A percentile compares a stretch with the other conserved stretches of the same genome.
phyloP scores from a whole-genome alignment of 106 monocot genomes.

The Allium fistulosum region DNA sequence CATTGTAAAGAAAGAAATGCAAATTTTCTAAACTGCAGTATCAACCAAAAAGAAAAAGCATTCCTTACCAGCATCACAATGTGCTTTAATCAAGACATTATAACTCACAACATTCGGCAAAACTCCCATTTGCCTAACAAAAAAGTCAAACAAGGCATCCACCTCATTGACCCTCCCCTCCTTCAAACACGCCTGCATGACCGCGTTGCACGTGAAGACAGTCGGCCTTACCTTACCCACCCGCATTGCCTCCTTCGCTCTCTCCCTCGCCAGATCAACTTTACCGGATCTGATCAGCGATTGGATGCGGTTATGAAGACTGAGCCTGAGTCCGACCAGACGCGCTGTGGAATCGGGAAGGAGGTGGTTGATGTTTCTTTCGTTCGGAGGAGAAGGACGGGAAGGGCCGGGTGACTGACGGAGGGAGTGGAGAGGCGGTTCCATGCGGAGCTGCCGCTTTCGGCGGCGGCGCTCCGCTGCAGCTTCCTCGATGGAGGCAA shows the following conservation, averaged over 20 bases:
- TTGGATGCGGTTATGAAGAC: conserved; percentile 90
- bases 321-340: conserved; percentile 86
- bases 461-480: conserved; percentile 91
- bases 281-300: conserved; percentile 77
- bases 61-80: conserved; percentile 26
- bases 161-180: conserved; percentile 57
- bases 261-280: conserved; percentile 59
- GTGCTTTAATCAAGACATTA: conserved; percentile 70
- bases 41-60: conserved; percentile 4
- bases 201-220: conserved; percentile 96
- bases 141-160: conserved; percentile 60
- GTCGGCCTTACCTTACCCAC: conserved; percentile 63
- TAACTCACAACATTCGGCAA: conserved; percentile 95
- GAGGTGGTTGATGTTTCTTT: conserved; percentile 4
- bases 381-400: conserved; percentile 68
- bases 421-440: conserved; percentile 78
- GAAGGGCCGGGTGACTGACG: conserved; percentile 47
- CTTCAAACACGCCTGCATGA: conserved; percentile 61
- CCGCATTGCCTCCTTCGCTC: conserved; percentile 60
- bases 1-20: not conserved
- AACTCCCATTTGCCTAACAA: conserved; percentile 65
- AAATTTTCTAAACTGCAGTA: not conserved
- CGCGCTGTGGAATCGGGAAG: conserved; percentile 90
- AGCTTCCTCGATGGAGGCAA: conserved; percentile 88
- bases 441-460: conserved; percentile 76